Base-by-base conservation (phyloP, 106 monocot genomes). In the Iris macrosiphon region DNA sequence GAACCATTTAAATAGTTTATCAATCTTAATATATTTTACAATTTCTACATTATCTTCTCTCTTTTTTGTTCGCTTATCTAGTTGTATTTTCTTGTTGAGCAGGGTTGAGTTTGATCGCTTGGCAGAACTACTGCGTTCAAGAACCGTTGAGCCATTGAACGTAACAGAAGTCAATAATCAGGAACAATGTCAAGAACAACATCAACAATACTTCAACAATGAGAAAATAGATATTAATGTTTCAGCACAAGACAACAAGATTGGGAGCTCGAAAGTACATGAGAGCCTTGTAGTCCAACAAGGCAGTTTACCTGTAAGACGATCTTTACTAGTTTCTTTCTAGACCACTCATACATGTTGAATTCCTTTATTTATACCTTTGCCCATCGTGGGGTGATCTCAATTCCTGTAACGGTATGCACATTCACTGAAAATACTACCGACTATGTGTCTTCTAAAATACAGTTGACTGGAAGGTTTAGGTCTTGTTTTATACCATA, bases 71-170 rank as follows among this genome's bases (percentile, higher is more conserved):
- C 10, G 19, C 10, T 24, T 4, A 10, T 13, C 20, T 20, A 19
- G 23, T 48, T 31, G n/a, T 10, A 21, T 34, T 22, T 2, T 2
- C 10, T 16, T 54, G 12, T 21, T 31, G 18, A 44, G n/a, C 72
- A 82, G 82, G 72, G 68, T 31, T 60, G 76, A 82, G 52, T 82
- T 76, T 72, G 68, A 76, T 17, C 68, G 29, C 37, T 58, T 82
- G 47, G 64, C 63, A 34, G 60, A 82, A 18, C 32, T 82, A 23
- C 32, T 82, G 27, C 76, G 68, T 40, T 61, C 76, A 54, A 82
- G 82, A 77, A 72, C 72, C 31, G 24, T 77, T 59, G 79, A 73
- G 64, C 28, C 56, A 35, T 59, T 19, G 27, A 45, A 24, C 13
- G 42, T 49, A 34, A 6, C 31, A 38, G 54, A 56, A 24, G 49